Base-by-base conservation (phyloP, 441 rosid genomes). In the Arabidopsis hybrid region DNA sequence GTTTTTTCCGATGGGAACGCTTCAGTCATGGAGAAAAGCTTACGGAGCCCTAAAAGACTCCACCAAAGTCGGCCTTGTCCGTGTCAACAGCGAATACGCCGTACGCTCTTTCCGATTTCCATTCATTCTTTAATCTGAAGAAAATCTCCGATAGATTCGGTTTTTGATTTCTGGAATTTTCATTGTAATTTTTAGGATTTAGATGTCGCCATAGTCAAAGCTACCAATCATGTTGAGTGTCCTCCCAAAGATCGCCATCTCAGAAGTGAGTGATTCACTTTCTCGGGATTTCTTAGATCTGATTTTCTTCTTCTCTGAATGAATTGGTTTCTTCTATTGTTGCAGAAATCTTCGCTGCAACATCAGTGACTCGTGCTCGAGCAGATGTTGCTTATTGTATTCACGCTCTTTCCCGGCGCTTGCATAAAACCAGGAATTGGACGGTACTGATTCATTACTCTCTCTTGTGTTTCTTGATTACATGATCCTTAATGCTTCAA, bases 41-140 rank as follows among this genome's bases (percentile, higher is more conserved):
- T 95, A 90, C 56, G 99, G 98, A 59, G 99, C 98, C 73, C 81
- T 95, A 80, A 95, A 95, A 72, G 99, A 95, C 69, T 65, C 88
- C 86, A 95, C 99, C 81, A 95, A 95, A 93, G 98, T 95, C 85
- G 99, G 99, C 49, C 94, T 95, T 59, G 98, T 97, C 73, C 99
- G 95, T 61, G 98, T 95, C 81, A 95, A 95, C 84, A 91, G 97
- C 83, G 99, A 95, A 75, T 93, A 79, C 74, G 97, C 99, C 82
- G 99, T 95, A 79, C 66, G 65, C 77, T n/a, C 31, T 56, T 50
- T 66, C 56, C 29, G 32, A 60, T 34, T 29, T 49, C 51, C 8
- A 35, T 21, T 39, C 0, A 16, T 47, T 43, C 18, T 8, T 12
- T 38, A 14, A 32, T 34, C 38, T 65, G 11, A 12, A 38, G 38